phyloP scores from a whole-genome alignment of 2,329 filamentous ascomycete species.

The Cladosporium cucumerinum region DNA sequence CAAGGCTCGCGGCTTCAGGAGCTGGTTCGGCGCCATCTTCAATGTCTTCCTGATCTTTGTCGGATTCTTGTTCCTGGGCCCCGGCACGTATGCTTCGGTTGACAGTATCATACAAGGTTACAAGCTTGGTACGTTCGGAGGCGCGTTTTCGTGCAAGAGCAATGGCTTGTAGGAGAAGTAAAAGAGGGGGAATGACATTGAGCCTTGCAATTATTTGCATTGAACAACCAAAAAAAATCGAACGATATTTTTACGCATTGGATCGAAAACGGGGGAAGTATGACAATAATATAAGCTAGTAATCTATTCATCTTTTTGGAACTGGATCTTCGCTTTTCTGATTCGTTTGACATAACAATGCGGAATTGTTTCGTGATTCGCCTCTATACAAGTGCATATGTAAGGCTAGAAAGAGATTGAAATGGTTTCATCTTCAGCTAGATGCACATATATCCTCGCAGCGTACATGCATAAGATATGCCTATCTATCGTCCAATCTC shows the following conservation, averaged over 20 bases:
- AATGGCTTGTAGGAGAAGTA: conserved; percentile 50
- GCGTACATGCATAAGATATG: neutral
- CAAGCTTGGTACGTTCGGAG: conserved; percentile 58
- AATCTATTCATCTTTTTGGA: too few relatives aligned
- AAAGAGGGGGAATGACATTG: too few relatives aligned
- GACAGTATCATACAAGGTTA: conserved; percentile 75
- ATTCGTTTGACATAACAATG: too few relatives aligned
- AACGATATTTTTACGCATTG: too few relatives aligned
- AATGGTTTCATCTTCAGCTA: too few relatives aligned
- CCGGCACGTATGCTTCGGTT: conserved; percentile 73
- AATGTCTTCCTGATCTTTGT: conserved; percentile 71
- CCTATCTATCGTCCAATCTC: neutral
- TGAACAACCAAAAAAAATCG: too few relatives aligned
- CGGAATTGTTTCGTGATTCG: too few relatives aligned
- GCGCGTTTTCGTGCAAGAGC: conserved; percentile 69
- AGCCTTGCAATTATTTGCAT: too few relatives aligned
- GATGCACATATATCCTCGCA: neutral
- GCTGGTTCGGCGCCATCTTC: conserved; percentile 56
- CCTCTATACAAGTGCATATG: too few relatives aligned
- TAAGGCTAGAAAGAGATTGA: neutral
- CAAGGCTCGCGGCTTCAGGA: conserved; percentile 51
- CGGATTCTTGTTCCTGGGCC: conserved; percentile 76
- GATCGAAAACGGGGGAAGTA: too few relatives aligned
- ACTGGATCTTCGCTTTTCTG: too few relatives aligned
- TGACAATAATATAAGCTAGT: too few relatives aligned